Conservation (phyloP, 331 rosid genomes). For the Ulmus americana region DNA sequence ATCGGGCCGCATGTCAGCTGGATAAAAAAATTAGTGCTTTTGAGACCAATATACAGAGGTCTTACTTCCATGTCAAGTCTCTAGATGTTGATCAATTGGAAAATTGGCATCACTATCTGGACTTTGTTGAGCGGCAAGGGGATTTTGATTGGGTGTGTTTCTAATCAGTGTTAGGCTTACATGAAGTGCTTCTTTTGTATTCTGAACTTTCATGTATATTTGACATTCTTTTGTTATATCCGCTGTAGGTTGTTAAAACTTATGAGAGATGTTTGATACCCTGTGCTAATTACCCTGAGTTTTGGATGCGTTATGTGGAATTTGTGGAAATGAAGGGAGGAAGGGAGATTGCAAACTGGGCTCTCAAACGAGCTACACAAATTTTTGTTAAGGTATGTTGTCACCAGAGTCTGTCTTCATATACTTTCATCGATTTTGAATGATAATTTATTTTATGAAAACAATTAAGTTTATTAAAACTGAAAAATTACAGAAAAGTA, state of each 20-base stretch:
- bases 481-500: no score
- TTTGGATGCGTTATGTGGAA: conserved; percentile 88
- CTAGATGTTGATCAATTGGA: conserved; percentile 61
- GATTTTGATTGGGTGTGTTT: conserved; percentile 86
- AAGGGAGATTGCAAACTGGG: conserved; percentile 78
- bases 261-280: conserved; percentile 88
- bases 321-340: conserved; percentile 89
- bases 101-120: conserved; percentile 87
- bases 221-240: conserved; percentile 1
- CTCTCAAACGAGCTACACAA: conserved; percentile 78
- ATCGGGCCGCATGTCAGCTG: conserved; percentile 54
- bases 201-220: conserved; percentile 21
- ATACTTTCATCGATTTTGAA: no score
- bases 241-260: conserved; percentile 66
- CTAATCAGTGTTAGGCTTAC: conserved; percentile 24
- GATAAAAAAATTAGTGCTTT: conserved; percentile 45
- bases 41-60: conserved; percentile 60
- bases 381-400: conserved; percentile 62
- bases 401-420: no score
- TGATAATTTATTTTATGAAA: no score
- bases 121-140: conserved; percentile 71
- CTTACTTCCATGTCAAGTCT: conserved; percentile 66
- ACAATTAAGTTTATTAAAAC: no score
- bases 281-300: conserved; percentile 88
- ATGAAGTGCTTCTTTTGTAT: conserved; percentile 9